phyloP scores from a whole-genome alignment of 345 rosid species.

The Pseudoturritis turrita region DNA sequence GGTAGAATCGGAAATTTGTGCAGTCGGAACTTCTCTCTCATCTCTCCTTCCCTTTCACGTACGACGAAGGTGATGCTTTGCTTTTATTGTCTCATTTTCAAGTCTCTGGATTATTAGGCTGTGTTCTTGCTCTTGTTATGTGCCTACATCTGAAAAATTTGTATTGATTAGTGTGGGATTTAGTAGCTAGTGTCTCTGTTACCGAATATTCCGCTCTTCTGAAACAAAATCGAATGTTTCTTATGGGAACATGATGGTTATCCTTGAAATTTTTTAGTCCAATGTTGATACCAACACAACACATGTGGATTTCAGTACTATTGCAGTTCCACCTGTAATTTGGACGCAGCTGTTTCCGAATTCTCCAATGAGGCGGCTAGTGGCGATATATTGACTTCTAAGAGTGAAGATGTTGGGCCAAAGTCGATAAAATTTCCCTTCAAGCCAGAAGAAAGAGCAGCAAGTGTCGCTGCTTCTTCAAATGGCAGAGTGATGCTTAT shows the following conservation, averaged over 20 bases:
- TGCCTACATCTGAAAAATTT: background rate
- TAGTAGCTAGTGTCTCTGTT: background rate
- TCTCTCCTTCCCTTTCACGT: constrained; percentile 15
- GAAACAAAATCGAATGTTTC: background rate
- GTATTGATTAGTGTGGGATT: background rate
- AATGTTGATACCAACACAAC: background rate
- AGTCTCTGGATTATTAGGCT: background rate
- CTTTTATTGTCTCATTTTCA: background rate
- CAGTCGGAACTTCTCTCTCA: constrained; percentile 9
- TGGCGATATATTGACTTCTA: constrained; percentile 21
- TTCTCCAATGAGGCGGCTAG: constrained; percentile 30
- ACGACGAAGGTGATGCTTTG: constrained; percentile 21
- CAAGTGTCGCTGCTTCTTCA: constrained; percentile 30
- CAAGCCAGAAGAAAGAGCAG: constrained; percentile 36
- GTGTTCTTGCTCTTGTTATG: background rate
- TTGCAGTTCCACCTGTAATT: constrained; percentile 35
- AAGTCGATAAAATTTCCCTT: constrained; percentile 26
- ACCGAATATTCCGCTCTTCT: background rate
- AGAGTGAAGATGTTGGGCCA: constrained; percentile 25
- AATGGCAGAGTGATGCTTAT: constrained; percentile 86
- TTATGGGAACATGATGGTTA: background rate
- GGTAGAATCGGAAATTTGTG: background rate
- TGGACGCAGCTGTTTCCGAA: constrained; percentile 29
- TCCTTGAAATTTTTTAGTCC: background rate
- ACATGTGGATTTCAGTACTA: constrained; percentile 39